Base-by-base conservation (phyloP, 1,284 basidiomycete genomes). In the Exsudoporus floridanus region DNA sequence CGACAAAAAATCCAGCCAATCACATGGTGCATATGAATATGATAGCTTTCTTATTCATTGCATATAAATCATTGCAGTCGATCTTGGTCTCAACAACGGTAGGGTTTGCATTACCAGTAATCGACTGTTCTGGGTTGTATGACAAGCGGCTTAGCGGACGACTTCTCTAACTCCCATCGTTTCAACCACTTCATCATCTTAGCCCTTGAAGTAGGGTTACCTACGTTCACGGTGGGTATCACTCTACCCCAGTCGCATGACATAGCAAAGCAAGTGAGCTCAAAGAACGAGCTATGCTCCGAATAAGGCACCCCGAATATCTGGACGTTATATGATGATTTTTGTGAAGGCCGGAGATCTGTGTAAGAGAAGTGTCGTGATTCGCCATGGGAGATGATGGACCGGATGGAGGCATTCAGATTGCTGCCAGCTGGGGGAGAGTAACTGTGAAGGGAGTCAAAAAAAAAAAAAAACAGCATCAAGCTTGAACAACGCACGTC, bases 171-270 rank as follows among this genome's bases (percentile, higher is more conserved):
- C 50, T 90, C 83, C 94, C 94, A 98, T 59, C 81, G 84, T 61
- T 86, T 81, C 47, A 97, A 79, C 94, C 93, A 96, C 57, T 80
- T 83, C 36, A 79, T 75, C 88, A 97, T 96, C 76, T 91, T 95
- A 1, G 76, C 83, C 52, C 92, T 76, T 46, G 88, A 90, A 19
- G 68, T 74, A 65, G 90, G 86, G 58, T 79, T 94, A 16, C 90
- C 91, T 0, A 98, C 89, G 63, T 98, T 98, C 39, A 98, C 95
- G 0, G 96, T 98, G 5, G 96, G 92, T 59, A 98, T 95, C 78
- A 98, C 95, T 63, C 78, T 86, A 8, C 65, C 81, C 87, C 83
- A 96, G 64, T 83, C 77, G 31, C 92, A 75, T 12, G 87, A 90
- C 66, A 98, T 78, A 5, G 93, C 92, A 65, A 98, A 98, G 64